Evolutionary conservation across 805 yeast species (phyloP), one percentile per base, ranked within the genome.

Genomic region (Candida patagonica): DNA sequence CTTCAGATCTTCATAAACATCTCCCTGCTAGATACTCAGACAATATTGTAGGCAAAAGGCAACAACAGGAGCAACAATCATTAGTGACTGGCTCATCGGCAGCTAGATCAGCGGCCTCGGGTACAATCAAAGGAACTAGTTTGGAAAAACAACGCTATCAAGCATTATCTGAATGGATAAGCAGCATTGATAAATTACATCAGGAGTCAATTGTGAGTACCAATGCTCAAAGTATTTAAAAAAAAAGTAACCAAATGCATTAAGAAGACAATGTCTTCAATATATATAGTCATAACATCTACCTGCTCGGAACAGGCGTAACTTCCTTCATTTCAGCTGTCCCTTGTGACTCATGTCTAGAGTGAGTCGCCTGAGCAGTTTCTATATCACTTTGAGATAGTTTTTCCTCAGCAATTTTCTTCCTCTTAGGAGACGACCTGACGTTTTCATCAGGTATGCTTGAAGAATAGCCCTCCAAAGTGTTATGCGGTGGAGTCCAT

Each of bases 401-500:
- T 3, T 10, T 15, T 4, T 13, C 27, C n/a, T 33, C 37, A 15
- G 27, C n/a, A 5, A 20, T 27, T 5, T 33, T 27, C 26, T 8
- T 22, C 17, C 24, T 27, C 27, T 33, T 33, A 5, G 12, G 15
- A n/a, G 12, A 10, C 7, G 12, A 17, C 15, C 10, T 23, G 4
- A 9, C 19, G 16, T 22, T 12, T 6, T 9, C 27, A 20, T 33
- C 17, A 10, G 35, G 35, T 9, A 20, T 20, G 13, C 39, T 30
- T 33, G 29, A 25, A n/a, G n/a, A n/a, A 9, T 37, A 23, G 10
- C 46, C 41, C 12, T 26, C 17, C 23, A 36, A 25, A 19, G 42
- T 42, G 25, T 41, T 37, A 20, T 45, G 26, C 2, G 66, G 65
- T 2, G 64, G 57, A n/a, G 56, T 47, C 70, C 70, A 65, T 20